A percentile compares a stretch with the other conserved stretches of the same genome.
Conservation (phyloP, 441 rosid species). For the Melastoma candidum region DNA sequence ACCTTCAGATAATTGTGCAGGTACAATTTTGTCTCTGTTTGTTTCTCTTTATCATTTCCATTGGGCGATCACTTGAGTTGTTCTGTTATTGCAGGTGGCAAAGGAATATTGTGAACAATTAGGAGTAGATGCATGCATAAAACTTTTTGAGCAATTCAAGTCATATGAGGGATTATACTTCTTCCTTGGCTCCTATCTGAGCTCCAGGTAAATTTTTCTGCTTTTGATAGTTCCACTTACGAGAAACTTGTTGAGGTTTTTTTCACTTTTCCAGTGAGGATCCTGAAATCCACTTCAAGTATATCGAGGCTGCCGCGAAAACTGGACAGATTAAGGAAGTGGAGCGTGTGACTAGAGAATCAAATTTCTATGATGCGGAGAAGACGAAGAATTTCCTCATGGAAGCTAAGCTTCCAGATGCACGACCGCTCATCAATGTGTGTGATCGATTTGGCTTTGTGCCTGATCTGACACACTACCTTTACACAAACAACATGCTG, state of each 20-base stretch:
- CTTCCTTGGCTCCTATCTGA: slow-evolving; percentile 90
- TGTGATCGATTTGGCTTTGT: slow-evolving; percentile 98
- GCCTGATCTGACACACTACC: slow-evolving; percentile 96
- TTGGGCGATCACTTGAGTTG: slow-evolving; percentile 33
- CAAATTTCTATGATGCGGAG: slow-evolving; percentile 89
- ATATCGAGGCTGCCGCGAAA: slow-evolving; percentile 95
- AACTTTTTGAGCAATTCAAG: slow-evolving; percentile 95
- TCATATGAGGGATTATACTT: slow-evolving; percentile 97
- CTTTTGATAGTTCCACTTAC: slow-evolving; percentile 1
- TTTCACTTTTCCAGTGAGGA: slow-evolving; percentile 54
- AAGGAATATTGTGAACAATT: slow-evolving; percentile 94
- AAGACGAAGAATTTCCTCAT: slow-evolving; percentile 91
- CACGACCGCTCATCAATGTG: slow-evolving; percentile 86
- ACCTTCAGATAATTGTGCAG: slow-evolving; percentile 98
- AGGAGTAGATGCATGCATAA: slow-evolving; percentile 90
- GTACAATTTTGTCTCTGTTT: slow-evolving; percentile 26
- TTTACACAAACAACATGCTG: slow-evolving; percentile 94
- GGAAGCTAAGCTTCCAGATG: slow-evolving; percentile 98
- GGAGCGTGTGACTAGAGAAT: slow-evolving; percentile 95
- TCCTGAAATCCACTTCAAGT: slow-evolving; percentile 90
- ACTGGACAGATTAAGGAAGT: slow-evolving; percentile 98
- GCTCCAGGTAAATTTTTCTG: slow-evolving; percentile 60
- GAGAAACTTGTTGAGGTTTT: not conserved
- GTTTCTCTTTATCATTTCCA: slow-evolving; percentile 8
- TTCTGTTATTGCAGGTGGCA: slow-evolving; percentile 28